phyloP scores from a whole-genome alignment of 768 basidiomycete genomes.

The Phlebiopsis gigantea region DNA sequence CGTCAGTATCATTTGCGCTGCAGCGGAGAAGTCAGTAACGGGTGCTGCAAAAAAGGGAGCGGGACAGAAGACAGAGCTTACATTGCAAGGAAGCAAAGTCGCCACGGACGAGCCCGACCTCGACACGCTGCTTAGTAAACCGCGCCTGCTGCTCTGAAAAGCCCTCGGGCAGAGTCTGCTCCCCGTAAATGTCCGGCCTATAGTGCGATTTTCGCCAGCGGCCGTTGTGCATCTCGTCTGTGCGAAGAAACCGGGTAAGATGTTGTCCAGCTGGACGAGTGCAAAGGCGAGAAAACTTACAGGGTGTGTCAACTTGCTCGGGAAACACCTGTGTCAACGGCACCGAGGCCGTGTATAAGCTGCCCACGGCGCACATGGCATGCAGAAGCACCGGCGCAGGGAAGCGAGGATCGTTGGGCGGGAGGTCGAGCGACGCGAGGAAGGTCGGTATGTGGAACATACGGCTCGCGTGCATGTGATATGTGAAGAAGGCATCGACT shows the following conservation, averaged over 20 bases:
- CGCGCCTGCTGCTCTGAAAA: constrained; percentile 62
- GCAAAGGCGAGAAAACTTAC: not conserved
- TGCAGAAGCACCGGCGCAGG: constrained; percentile 68
- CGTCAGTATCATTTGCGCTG: constrained; percentile 56
- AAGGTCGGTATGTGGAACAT: constrained; percentile 63
- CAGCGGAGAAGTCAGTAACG: not conserved
- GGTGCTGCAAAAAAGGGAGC: not conserved
- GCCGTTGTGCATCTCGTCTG: constrained; percentile 52
- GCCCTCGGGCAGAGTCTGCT: constrained; percentile 44
- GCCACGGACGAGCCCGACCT: constrained; percentile 47
- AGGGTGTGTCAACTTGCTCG: constrained; percentile 3
- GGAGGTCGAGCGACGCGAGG: constrained; percentile 50
- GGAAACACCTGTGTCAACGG: constrained; percentile 30
- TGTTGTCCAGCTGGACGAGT: not conserved
- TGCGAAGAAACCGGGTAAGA: not conserved
- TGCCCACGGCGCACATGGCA: constrained; percentile 74
- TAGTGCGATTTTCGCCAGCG: constrained; percentile 29
- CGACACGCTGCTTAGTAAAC: constrained; percentile 44
- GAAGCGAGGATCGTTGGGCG: constrained; percentile 65
- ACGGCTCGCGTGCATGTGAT: constrained; percentile 66
- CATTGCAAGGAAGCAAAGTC: constrained; percentile 60
- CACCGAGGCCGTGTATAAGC: constrained; percentile 38
- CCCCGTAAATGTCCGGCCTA: constrained; percentile 7
- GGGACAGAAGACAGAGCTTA: too few species aligned
- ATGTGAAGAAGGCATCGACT: constrained; percentile 71